phyloP scores from a whole-genome alignment of 2,329 filamentous ascomycete genomes.

The Helotiales sp. region DNA sequence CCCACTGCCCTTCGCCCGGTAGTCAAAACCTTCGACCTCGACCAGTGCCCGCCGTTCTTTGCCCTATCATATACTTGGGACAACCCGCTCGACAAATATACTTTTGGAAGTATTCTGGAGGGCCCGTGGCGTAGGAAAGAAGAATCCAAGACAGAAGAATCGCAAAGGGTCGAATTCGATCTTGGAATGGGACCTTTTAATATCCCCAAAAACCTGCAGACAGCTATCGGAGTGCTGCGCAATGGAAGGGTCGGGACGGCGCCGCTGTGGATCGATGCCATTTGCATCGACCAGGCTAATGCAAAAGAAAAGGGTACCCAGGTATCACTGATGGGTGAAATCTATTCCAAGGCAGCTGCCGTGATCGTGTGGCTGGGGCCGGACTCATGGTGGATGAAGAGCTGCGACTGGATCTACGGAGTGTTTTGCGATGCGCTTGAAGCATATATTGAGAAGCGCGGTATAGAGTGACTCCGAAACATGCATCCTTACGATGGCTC shows the following conservation, averaged over 20 bases:
- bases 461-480: neutral
- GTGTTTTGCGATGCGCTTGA: neutral
- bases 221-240: neutral
- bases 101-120: neutral
- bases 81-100: neutral
- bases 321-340: neutral
- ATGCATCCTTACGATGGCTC: neutral
- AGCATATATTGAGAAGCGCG: neutral
- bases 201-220: neutral
- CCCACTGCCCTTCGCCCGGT: too few relatives aligned
- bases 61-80: neutral
- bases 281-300: neutral
- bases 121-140: neutral
- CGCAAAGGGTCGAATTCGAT: neutral
- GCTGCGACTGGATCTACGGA: neutral
- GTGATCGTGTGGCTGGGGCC: neutral
- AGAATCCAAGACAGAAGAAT: neutral
- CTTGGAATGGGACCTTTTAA: neutral
- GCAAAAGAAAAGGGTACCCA: neutral
- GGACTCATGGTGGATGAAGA: neutral
- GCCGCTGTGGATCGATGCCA: neutral
- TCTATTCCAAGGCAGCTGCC: neutral
- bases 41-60: neutral
- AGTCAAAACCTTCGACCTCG: too few relatives aligned
- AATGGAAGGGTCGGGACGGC: neutral